These are phyloP conservation scores for Diaporthe citriasiana DNA, from an alignment of 2,329 filamentous ascomycete genomes.

Conservation along the genomic window DNA sequence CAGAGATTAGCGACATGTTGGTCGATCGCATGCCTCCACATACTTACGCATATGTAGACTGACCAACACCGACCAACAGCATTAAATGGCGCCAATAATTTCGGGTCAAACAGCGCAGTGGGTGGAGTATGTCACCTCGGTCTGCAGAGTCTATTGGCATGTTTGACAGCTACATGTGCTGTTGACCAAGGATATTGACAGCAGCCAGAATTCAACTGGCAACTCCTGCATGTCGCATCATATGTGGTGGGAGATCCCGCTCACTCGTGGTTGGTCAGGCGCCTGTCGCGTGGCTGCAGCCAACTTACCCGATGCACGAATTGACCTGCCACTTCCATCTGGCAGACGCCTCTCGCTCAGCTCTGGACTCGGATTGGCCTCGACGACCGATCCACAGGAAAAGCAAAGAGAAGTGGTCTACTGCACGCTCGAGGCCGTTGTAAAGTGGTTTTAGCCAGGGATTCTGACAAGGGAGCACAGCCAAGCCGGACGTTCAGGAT, in stretches of 20 bases:
- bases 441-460: not conserved
- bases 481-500: not conserved
- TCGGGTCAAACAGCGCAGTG: constrained; percentile 1
- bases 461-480: not conserved
- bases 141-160: not conserved
- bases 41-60: not conserved
- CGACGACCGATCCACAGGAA: not conserved
- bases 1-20: constrained; percentile 20
- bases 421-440: constrained; percentile 1
- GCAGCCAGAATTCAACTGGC: constrained; percentile 5
- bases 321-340: constrained; percentile 12
- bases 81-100: not conserved
- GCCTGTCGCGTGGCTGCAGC: constrained; percentile 30
- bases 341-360: constrained; percentile 17
- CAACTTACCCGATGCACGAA: constrained; percentile 20
- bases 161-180: not conserved
- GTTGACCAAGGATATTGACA: constrained; percentile 21
- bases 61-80: constrained; percentile 3
- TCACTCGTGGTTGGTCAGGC: not conserved
- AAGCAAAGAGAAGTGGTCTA: constrained; percentile 9
- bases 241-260: constrained; percentile 17
- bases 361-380: not conserved
- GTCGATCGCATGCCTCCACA: constrained; percentile 20
- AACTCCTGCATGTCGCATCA: constrained; percentile 23
- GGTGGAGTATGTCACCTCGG: constrained; percentile 28